These are phyloP conservation scores for Boletellus deceptivus DNA, from an alignment of 1,284 basidiomycete species.

Conservation along the genomic window DNA sequence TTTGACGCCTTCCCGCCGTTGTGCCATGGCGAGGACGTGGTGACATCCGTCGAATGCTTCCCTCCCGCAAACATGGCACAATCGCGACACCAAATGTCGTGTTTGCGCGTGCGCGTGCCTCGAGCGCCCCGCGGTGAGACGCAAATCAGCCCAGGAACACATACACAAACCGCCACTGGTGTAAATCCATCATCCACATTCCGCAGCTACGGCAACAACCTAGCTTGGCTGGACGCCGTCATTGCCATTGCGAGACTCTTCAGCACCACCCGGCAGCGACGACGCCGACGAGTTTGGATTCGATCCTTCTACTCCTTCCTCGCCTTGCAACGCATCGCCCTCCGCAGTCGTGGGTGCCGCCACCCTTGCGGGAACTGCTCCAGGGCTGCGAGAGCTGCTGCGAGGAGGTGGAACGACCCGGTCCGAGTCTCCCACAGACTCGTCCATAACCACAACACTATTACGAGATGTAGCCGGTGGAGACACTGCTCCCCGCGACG, in stretches of 20 bases:
- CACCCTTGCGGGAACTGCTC: constrained; percentile 2
- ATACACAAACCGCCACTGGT: constrained; percentile 1
- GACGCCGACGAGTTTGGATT: constrained; percentile 9
- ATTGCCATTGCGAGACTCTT: constrained; percentile 10
- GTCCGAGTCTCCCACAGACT: constrained; percentile 14
- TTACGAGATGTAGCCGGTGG: constrained; percentile 5
- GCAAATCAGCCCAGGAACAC: constrained; percentile 26
- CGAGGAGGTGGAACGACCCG: constrained; percentile 19
- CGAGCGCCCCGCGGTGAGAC: background rate
- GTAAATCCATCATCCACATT: constrained; percentile 7
- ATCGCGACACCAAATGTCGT: background rate
- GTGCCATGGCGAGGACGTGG: constrained; percentile 16
- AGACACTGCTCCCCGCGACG: constrained; percentile 6
- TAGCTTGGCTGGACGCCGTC: constrained; percentile 13
- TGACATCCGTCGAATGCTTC: constrained; percentile 1
- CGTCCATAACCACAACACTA: constrained; percentile 8
- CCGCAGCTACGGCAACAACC: background rate
- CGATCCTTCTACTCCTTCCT: constrained; percentile 7
- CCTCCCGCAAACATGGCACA: too few relatives aligned
- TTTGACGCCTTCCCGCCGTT: constrained; percentile 5
- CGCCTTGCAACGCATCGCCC: constrained; percentile 3
- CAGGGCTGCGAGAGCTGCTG: constrained; percentile 16
- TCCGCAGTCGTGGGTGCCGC: constrained; percentile 8
- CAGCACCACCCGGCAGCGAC: background rate
- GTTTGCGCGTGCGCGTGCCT: too few relatives aligned